phyloP scores from a whole-genome alignment of 805 yeast genomes.

The Metschnikowia similis region DNA sequence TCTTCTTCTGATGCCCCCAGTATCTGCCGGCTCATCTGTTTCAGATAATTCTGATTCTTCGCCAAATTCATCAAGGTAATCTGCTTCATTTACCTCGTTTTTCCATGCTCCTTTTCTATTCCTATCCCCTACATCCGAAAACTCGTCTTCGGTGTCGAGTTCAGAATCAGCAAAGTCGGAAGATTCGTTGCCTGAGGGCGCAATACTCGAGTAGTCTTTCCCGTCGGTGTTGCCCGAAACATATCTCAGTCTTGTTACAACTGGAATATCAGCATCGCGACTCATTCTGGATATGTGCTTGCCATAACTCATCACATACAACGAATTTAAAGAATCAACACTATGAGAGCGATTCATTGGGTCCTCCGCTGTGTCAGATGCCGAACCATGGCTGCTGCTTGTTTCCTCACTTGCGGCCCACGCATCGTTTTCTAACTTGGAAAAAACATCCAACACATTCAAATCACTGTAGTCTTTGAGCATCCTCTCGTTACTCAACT shows the following conservation, averaged over 20 bases:
- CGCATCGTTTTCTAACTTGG: slow-evolving; percentile 19
- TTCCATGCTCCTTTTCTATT: slow-evolving; percentile 4
- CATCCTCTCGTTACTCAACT: slow-evolving; percentile 46
- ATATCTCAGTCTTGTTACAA: neutral
- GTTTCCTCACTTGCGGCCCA: slow-evolving; percentile 9
- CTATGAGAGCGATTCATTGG: slow-evolving; percentile 28
- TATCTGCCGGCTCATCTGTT: slow-evolving; percentile 3
- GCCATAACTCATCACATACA: slow-evolving; percentile 36
- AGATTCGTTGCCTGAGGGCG: slow-evolving; percentile 11
- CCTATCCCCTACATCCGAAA: slow-evolving; percentile 18
- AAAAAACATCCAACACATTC: slow-evolving; percentile 41
- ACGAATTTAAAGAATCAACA: slow-evolving; percentile 37
- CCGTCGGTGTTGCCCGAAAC: neutral
- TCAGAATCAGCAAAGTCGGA: slow-evolving; percentile 32
- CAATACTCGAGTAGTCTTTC: neutral
- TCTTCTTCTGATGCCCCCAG: neutral
- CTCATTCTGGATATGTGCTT: slow-evolving; percentile 41
- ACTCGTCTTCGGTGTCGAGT: slow-evolving; percentile 30
- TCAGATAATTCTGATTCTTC: slow-evolving; percentile 10
- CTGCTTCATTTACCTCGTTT: slow-evolving; percentile 33
- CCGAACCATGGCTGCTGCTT: slow-evolving; percentile 7
- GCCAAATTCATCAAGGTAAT: slow-evolving; percentile 21
- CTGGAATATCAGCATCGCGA: slow-evolving; percentile 12
- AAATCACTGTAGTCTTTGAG: slow-evolving; percentile 42
- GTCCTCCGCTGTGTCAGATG: slow-evolving; percentile 14